These are phyloP conservation scores for Ramaria rubella DNA, from an alignment of 768 basidiomycete species.

Conservation along the genomic window DNA sequence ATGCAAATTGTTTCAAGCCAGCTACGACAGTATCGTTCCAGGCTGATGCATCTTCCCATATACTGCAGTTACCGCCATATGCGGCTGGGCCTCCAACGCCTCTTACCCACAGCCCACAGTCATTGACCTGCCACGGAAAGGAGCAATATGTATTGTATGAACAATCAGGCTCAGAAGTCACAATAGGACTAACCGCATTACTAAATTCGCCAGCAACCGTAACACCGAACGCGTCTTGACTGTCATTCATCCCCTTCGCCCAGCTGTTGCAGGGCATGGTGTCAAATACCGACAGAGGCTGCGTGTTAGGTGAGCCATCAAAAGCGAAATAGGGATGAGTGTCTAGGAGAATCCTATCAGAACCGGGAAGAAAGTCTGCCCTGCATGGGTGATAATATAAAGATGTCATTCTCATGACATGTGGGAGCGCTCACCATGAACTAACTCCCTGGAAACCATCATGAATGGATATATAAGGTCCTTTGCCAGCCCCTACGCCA, in stretches of 20 bases:
- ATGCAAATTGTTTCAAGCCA: slow-evolving; percentile 44
- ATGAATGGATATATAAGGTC: slow-evolving; percentile 52
- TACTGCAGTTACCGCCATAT: slow-evolving; percentile 37
- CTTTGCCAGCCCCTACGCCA: slow-evolving; percentile 62
- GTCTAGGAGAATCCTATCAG: slow-evolving; percentile 57
- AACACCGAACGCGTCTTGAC: slow-evolving; percentile 53
- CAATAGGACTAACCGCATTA: slow-evolving; percentile 27
- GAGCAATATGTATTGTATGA: background rate
- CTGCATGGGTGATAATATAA: slow-evolving; percentile 7
- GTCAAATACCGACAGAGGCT: slow-evolving; percentile 26
- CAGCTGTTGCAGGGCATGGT: slow-evolving; percentile 28
- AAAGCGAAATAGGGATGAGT: slow-evolving; percentile 68
- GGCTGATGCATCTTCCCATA: slow-evolving; percentile 43
- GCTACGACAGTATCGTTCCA: slow-evolving; percentile 48
- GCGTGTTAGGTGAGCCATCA: slow-evolving; percentile 29
- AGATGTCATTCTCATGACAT: background rate
- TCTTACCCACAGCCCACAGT: slow-evolving; percentile 32
- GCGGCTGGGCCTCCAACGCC: slow-evolving; percentile 34
- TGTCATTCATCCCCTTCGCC: slow-evolving; percentile 35
- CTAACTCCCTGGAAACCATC: slow-evolving; percentile 53
- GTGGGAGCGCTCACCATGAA: slow-evolving; percentile 40
- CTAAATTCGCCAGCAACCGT: slow-evolving; percentile 75
- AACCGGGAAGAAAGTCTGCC: slow-evolving; percentile 39
- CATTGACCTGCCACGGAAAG: slow-evolving; percentile 18
- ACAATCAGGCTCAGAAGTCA: background rate